Conservation (phyloP, 1,139 yeast genomes). For the Saccharomycopsis hybrid region DNA sequence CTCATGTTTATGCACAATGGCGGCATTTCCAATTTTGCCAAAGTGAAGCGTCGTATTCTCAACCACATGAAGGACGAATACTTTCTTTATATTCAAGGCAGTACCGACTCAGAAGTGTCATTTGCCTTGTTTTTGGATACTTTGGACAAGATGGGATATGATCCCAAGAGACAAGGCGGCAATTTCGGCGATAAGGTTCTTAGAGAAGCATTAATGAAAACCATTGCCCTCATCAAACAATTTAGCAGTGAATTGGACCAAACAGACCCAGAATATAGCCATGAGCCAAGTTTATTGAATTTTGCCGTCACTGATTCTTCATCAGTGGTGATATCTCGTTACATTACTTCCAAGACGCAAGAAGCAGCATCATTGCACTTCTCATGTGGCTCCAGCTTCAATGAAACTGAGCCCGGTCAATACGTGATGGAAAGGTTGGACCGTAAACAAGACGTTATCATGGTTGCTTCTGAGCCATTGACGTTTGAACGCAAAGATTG, state of each 20-base stretch:
- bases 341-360: constrained; percentile 81
- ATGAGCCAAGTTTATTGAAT: constrained; percentile 81
- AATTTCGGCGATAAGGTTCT: constrained; percentile 52
- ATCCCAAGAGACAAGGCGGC: constrained; percentile 47
- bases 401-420: constrained; percentile 83
- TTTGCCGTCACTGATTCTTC: constrained; percentile 95
- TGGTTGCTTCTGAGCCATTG: constrained; percentile 93
- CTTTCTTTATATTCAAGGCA: constrained; percentile 78
- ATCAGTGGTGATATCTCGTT: constrained; percentile 81
- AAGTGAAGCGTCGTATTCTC: constrained; percentile 67
- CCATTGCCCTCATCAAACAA: constrained; percentile 65
- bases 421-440: constrained; percentile 92
- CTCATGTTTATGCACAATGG: constrained; percentile 98
- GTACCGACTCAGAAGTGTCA: constrained; percentile 93
- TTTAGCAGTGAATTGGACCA: constrained; percentile 54
- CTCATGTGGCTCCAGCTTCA: constrained; percentile 86
- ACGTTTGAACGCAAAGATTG: constrained; percentile 97
- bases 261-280: constrained; percentile 21
- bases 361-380: constrained; percentile 96
- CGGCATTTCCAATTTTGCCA: constrained; percentile 66
- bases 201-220: constrained; percentile 62
- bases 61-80: constrained; percentile 73
- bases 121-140: constrained; percentile 85
- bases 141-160: constrained; percentile 64
- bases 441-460: constrained; percentile 88